A percentile compares a stretch with the other conserved stretches of the same genome.
phyloP scores from a whole-genome alignment of 768 basidiomycete species.

The Psilocybe cubensis region DNA sequence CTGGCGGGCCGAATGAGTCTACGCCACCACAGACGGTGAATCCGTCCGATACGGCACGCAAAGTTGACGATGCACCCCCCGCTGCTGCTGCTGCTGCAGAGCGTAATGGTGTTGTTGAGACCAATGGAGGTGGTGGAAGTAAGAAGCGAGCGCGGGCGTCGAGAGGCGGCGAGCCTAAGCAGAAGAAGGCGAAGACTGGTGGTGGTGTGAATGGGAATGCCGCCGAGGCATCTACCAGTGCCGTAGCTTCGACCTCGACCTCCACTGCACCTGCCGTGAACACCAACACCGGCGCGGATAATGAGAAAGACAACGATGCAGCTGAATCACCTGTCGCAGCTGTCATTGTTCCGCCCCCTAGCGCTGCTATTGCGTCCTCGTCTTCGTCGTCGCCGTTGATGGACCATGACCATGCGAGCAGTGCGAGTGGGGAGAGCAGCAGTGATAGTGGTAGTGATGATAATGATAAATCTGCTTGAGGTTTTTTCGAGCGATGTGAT shows the following conservation, averaged over 20 bases:
- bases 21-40: slow-evolving; percentile 29
- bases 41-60: slow-evolving; percentile 31
- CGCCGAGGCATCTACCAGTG: slow-evolving; percentile 1
- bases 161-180: slow-evolving; percentile 32
- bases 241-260: not conserved
- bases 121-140: slow-evolving; percentile 14
- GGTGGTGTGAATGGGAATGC: slow-evolving; percentile 10
- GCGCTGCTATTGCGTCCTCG: no score
- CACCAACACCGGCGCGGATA: not conserved
- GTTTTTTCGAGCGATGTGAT: no score
- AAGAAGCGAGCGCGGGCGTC: slow-evolving; percentile 31
- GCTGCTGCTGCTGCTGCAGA: slow-evolving; percentile 5
- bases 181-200: slow-evolving; percentile 32
- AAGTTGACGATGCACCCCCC: slow-evolving; percentile 20
- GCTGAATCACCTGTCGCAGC: not conserved
- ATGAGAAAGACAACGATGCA: not conserved
- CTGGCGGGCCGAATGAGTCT: slow-evolving; percentile 15
- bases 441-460: not conserved
- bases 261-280: not conserved
- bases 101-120: slow-evolving; percentile 15
- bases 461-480: slow-evolving; percentile 9
- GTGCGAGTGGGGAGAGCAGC: not conserved
- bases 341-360: not conserved
- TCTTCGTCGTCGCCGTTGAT: no score
- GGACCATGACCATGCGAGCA: not conserved